Conservation (phyloP, 192 early-diverging fungal species). For the Umbelopsis vinacea region DNA sequence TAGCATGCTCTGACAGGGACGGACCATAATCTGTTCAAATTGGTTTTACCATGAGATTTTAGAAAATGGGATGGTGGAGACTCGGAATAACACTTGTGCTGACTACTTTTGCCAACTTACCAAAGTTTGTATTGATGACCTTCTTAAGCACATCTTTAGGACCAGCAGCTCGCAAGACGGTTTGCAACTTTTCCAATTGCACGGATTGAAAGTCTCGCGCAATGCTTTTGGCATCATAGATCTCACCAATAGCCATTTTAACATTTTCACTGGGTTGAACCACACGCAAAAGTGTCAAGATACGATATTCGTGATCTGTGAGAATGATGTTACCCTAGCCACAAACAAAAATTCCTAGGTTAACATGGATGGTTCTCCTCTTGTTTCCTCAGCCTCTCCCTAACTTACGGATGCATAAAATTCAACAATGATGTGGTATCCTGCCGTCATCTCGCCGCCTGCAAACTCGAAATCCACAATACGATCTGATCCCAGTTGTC, state of each 20-base stretch:
- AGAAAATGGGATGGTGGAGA: not conserved
- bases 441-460: constrained; percentile 52
- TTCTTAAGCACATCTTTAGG: constrained; percentile 75
- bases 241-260: constrained; percentile 84
- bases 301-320: constrained; percentile 86
- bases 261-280: constrained; percentile 81
- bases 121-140: constrained; percentile 57
- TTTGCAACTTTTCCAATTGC: constrained; percentile 51
- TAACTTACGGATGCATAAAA: constrained; percentile 76
- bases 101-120: constrained; percentile 44
- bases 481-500: constrained; percentile 90
- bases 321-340: constrained; percentile 92
- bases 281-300: constrained; percentile 83
- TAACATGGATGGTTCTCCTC: not conserved
- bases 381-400: not conserved
- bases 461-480: constrained; percentile 95
- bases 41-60: no score
- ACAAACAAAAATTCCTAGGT: not conserved
- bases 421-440: constrained; percentile 77
- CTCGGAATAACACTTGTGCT: not conserved
- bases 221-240: constrained; percentile 66
- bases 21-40: constrained; percentile 93
- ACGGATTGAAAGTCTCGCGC: constrained; percentile 63
- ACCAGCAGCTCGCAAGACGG: constrained; percentile 55
- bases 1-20: constrained; percentile 83